Percentiles rank a stretch among this genome's conserved stretches.
Evolutionary conservation across 2,329 filamentous ascomycete genomes (phyloP).

Genomic region (Monilinia fructigena): DNA sequence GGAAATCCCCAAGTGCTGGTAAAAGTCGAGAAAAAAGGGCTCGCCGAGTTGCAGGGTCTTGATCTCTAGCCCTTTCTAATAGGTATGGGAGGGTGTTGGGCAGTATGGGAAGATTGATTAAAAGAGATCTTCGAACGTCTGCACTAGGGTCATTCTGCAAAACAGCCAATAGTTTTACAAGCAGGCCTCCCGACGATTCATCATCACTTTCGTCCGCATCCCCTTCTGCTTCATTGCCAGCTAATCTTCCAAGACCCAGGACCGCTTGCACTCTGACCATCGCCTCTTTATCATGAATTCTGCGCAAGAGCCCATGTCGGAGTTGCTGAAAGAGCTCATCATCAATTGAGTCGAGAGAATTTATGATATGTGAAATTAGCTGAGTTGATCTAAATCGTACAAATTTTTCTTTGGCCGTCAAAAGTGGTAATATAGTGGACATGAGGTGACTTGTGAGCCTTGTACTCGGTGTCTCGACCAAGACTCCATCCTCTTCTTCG

Average conservation of each 20-base stretch:
- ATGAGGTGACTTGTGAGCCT: conserved; percentile 75
- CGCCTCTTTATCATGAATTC: conserved; percentile 90
- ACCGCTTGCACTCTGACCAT: conserved; percentile 91
- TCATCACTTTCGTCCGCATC: conserved; percentile 69
- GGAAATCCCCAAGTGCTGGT: conserved; percentile 88
- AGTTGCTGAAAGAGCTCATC: conserved; percentile 86
- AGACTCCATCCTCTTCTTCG: conserved; percentile 66
- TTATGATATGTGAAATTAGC: conserved; percentile 85
- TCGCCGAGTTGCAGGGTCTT: conserved; percentile 78
- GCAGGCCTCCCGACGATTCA: conserved; percentile 65
- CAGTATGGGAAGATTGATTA: conserved; percentile 86
- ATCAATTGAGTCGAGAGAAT: conserved; percentile 87
- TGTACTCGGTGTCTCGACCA: conserved; percentile 80
- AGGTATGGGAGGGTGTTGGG: conserved; percentile 81
- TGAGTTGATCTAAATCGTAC: conserved; percentile 89
- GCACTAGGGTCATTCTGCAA: conserved; percentile 93
- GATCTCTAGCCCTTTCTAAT: conserved; percentile 85
- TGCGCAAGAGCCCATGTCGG: conserved; percentile 73
- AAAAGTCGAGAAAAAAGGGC: conserved; percentile 85
- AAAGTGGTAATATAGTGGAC: conserved; percentile 69
- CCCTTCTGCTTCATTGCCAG: conserved; percentile 72
- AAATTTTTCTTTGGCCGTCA: conserved; percentile 86
- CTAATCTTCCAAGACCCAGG: conserved; percentile 80
- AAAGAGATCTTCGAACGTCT: conserved; percentile 83
- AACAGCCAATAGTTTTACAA: conserved; percentile 82